phyloP scores from a whole-genome alignment of 2,329 filamentous ascomycete genomes.

The Monosporascus sp. region DNA sequence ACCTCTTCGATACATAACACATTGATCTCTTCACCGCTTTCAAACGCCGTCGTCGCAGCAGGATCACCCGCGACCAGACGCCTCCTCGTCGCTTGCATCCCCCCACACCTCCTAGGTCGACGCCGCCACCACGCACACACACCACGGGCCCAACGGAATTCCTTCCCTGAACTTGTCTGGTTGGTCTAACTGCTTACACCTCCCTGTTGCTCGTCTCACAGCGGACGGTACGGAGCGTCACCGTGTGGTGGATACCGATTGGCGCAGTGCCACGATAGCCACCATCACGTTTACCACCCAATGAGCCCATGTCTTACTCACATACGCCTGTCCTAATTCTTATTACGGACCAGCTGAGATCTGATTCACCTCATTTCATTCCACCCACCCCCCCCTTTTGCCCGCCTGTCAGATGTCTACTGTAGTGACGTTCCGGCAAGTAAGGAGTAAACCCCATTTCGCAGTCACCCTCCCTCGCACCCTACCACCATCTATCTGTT shows the following conservation, averaged over 20 bases:
- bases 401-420: background rate
- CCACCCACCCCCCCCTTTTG: background rate
- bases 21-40: background rate
- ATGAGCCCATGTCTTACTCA: background rate
- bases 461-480: background rate
- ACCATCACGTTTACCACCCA: background rate
- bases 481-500: background rate
- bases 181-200: background rate
- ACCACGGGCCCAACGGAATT: conserved; percentile 1
- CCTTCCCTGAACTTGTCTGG: background rate
- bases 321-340: background rate
- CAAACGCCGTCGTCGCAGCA: background rate
- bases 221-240: background rate
- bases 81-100: background rate
- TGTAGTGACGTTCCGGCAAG: background rate
- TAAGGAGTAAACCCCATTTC: background rate
- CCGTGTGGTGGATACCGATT: background rate
- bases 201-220: background rate
- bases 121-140: conserved; percentile 1
- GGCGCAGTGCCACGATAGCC: background rate
- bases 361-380: background rate
- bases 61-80: background rate
- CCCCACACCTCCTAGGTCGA: background rate
- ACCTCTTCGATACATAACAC: background rate
- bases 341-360: background rate